Evolutionary conservation across 2,329 filamentous ascomycete genomes (phyloP).

Genomic region (Zasmidium citrigriseum): DNA sequence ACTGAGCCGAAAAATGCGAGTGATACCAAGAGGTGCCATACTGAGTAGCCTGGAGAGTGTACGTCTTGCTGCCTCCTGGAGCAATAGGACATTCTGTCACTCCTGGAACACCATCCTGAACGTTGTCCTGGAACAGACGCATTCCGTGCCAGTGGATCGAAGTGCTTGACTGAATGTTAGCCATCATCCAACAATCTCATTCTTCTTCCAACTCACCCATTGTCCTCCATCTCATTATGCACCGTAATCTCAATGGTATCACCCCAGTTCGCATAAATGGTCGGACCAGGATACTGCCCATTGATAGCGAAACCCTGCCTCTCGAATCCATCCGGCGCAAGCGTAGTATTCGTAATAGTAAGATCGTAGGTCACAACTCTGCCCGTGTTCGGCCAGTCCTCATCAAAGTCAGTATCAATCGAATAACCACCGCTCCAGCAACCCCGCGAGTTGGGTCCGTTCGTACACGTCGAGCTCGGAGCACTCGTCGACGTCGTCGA

Average conservation of each 20-base stretch:
- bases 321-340: slow-evolving; percentile 48
- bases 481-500: slow-evolving; percentile 21
- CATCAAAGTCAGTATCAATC: slow-evolving; percentile 38
- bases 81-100: slow-evolving; percentile 50
- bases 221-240: slow-evolving; percentile 54
- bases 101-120: slow-evolving; percentile 59
- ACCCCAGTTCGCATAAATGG: slow-evolving; percentile 33
- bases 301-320: slow-evolving; percentile 55
- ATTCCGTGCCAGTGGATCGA: slow-evolving; percentile 66
- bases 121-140: slow-evolving; percentile 56
- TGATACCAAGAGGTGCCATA: slow-evolving; percentile 49
- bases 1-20: slow-evolving; percentile 58
- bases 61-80: slow-evolving; percentile 55
- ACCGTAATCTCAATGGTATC: slow-evolving; percentile 55
- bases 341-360: slow-evolving; percentile 37
- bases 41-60: slow-evolving; percentile 58
- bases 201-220: too few relatives aligned
- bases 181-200: too few relatives aligned
- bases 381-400: slow-evolving; percentile 35
- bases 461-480: slow-evolving; percentile 30
- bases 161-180: too few relatives aligned
- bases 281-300: slow-evolving; percentile 60
- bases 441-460: slow-evolving; percentile 27
- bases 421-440: slow-evolving; percentile 32
- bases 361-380: slow-evolving; percentile 36